Evolutionary conservation across 495 filamentous ascomycete genomes (phyloP).

Genomic region (Neurospora terricola): DNA sequence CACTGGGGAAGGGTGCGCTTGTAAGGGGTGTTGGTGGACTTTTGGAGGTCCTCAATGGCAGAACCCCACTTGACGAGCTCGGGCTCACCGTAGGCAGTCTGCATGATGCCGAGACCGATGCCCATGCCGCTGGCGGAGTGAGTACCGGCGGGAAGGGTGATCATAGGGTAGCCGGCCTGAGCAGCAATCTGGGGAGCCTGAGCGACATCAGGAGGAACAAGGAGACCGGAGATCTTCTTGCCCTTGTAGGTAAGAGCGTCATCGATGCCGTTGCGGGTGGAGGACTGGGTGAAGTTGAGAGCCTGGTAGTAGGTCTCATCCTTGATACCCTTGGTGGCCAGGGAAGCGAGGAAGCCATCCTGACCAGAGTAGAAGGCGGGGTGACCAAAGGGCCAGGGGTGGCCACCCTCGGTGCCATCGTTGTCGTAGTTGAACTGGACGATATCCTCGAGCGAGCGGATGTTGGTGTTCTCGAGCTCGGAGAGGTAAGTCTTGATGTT

Average conservation of each 20-base stretch:
- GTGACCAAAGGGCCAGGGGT: conserved; percentile 38
- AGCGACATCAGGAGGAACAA: conserved; percentile 58
- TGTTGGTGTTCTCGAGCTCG: conserved; percentile 52
- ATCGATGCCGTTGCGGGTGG: conserved; percentile 56
- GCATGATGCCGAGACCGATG: conserved; percentile 58
- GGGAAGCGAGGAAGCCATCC: conserved; percentile 53
- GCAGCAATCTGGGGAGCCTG: conserved; percentile 47
- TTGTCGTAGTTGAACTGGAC: conserved; percentile 59
- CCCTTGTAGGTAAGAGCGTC: conserved; percentile 45
- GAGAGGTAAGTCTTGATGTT: conserved; percentile 56
- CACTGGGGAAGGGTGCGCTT: conserved; percentile 14
- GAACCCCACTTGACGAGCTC: conserved; percentile 52
- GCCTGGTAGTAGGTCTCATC: conserved; percentile 58
- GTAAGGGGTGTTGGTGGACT: conserved; percentile 3
- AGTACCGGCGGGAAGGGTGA: conserved; percentile 55
- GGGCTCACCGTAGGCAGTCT: conserved; percentile 53
- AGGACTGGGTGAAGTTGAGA: conserved; percentile 46
- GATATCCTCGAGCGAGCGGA: conserved; percentile 56
- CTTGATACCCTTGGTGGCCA: conserved; percentile 49
- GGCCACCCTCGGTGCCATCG: conserved; percentile 58
- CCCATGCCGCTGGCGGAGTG: conserved; percentile 52
- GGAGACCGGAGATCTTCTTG: conserved; percentile 44
- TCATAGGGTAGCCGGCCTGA: conserved; percentile 56
- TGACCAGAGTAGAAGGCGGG: conserved; percentile 64
- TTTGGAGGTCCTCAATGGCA: conserved; percentile 53